Percentiles rank a stretch among this genome's conserved stretches.
These are phyloP conservation scores for Strobilomyces confusus DNA, from an alignment of 768 basidiomycete species.

Conservation along the genomic window DNA sequence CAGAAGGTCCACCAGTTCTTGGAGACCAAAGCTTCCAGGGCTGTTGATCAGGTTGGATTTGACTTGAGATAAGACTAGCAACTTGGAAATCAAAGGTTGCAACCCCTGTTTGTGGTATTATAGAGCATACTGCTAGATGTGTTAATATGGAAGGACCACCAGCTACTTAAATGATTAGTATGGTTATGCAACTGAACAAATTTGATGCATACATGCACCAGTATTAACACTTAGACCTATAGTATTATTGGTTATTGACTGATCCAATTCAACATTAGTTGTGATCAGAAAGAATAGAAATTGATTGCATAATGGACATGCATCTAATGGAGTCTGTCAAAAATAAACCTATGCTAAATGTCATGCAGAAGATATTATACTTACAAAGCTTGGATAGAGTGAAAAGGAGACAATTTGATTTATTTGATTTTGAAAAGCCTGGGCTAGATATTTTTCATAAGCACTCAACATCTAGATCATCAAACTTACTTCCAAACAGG, in stretches of 20 bases:
- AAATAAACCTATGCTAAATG: not conserved
- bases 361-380: too few species aligned
- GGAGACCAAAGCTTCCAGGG: slow-evolving; percentile 10
- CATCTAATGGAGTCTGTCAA: not conserved
- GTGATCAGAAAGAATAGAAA: slow-evolving; percentile 1
- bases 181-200: too few species aligned
- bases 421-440: too few species aligned
- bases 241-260: not conserved
- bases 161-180: too few species aligned
- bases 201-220: not conserved
- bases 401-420: too few species aligned
- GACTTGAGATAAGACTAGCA: not conserved
- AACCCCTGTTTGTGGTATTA: not conserved
- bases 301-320: not conserved
- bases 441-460: too few species aligned
- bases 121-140: slow-evolving; percentile 9
- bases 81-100: slow-evolving; percentile 3
- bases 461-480: too few species aligned
- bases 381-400: too few species aligned
- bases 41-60: not conserved
- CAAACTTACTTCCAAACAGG: too few species aligned
- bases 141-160: not conserved
- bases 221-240: not conserved
- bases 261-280: slow-evolving; percentile 5
- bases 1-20: not conserved